Evolutionary conservation across 1,139 yeast genomes (phyloP).

Genomic region (Saccharomyces hybrid): DNA sequence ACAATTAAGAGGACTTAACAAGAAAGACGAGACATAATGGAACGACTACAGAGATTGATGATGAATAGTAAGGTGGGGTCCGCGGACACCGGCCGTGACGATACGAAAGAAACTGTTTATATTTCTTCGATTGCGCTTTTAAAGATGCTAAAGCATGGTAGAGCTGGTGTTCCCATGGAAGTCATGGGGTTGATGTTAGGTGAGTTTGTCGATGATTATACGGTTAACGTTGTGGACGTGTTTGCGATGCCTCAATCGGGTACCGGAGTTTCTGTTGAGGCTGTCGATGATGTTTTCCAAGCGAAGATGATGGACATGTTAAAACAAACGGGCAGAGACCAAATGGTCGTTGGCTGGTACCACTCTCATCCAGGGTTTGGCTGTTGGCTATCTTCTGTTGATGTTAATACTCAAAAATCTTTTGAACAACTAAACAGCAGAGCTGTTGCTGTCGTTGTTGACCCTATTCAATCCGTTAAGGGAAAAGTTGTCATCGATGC

Average conservation of each 20-base stretch:
- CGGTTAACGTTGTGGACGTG: conserved; percentile 94
- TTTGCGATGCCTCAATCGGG: conserved; percentile 99
- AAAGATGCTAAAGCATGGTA: conserved; percentile 95
- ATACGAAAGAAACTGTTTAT: conserved; percentile 92
- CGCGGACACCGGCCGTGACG: conserved; percentile 67
- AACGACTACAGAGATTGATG: conserved; percentile 65
- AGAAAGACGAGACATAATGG: conserved; percentile 38
- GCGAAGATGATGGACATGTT: conserved; percentile 99
- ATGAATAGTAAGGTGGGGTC: conserved; percentile 49
- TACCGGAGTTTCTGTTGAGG: conserved; percentile 98
- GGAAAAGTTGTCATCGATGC: conserved; percentile 99
- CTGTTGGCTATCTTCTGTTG: conserved; percentile 97
- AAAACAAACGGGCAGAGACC: conserved; percentile 95
- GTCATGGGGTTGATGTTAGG: conserved; percentile 99
- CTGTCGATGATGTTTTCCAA: conserved; percentile 98
- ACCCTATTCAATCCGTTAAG: conserved; percentile 95
- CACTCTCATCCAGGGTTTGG: conserved; percentile 99
- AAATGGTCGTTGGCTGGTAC: conserved; percentile 99
- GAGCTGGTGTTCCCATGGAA: conserved; percentile 99
- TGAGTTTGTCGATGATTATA: conserved; percentile 94
- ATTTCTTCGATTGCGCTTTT: conserved; percentile 90
- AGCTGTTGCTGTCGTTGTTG: conserved; percentile 96
- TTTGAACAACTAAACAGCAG: conserved; percentile 92
- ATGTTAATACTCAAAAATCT: conserved; percentile 94
- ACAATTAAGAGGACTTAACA: not conserved